phyloP scores from a whole-genome alignment of 2,329 filamentous ascomycete species.

The Nemania sp. region DNA sequence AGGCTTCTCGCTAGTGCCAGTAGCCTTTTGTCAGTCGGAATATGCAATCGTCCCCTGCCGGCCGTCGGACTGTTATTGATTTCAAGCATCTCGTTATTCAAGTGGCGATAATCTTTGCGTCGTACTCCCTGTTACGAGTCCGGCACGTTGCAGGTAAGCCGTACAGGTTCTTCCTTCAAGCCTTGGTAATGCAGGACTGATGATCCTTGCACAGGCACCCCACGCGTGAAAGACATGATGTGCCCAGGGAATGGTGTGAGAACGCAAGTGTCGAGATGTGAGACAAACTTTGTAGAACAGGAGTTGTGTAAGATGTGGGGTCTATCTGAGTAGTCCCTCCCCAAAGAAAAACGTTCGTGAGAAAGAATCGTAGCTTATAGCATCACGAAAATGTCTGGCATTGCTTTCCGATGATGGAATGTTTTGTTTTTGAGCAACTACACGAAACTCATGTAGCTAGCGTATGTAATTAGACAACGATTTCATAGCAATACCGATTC shows the following conservation, averaged over 20 bases:
- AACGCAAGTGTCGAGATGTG: background rate
- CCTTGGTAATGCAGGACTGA: background rate
- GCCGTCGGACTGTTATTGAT: background rate
- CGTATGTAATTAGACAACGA: background rate
- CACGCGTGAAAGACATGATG: too few relatives aligned
- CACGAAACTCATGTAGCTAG: background rate
- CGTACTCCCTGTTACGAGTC: background rate
- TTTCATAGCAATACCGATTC: background rate
- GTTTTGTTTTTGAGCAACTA: background rate
- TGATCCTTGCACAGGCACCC: too few relatives aligned
- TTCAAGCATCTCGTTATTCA: background rate
- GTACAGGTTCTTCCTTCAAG: background rate
- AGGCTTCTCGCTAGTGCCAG: conserved; percentile 18
- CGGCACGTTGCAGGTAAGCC: background rate
- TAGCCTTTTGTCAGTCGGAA: background rate
- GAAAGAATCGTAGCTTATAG: too few relatives aligned
- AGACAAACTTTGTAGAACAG: background rate
- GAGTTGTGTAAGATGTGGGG: background rate
- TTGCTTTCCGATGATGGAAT: background rate
- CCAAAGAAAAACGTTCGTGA: too few relatives aligned
- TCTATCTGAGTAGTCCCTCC: background rate
- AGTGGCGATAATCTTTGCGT: background rate
- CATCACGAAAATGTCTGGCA: background rate
- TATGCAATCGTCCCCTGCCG: background rate
- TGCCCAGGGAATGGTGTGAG: background rate